Evolutionary conservation across 768 basidiomycete genomes (phyloP), one percentile per base, ranked within the genome.

Genomic region (Tylopilus vinaceipallidus): DNA sequence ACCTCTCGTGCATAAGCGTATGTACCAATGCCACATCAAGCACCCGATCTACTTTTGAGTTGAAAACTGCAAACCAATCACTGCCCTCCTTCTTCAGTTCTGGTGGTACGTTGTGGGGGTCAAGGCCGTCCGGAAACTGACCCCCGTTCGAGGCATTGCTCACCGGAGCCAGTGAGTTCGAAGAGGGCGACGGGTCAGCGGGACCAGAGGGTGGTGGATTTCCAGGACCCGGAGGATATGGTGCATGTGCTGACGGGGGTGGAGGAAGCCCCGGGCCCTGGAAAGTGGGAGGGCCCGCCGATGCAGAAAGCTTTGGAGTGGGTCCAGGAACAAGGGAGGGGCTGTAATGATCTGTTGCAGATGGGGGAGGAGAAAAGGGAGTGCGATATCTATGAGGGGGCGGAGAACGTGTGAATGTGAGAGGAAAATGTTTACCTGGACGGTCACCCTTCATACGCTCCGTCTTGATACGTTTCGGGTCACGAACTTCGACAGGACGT

Each of bases 1-100:
- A 92, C 91, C 88, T 92, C 68, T 93, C 91, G 62, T 95, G 93
- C 68, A 83, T 83, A n/a, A 95, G 73, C 4, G 88, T 91, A 68
- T 95, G 92, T 24, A 91, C 81, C 56, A 95, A 69, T 42, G 71
- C 73, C 13, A 95, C 88, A 62, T 95, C 91, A 45, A 95, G 73
- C 50, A 79, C 78, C 39, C 86, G 75, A 71, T 90, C 88, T 50
- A 83, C 81, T 62, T 85, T 84, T 35, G 86, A 83, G 63, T 89
- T 93, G 75, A 90, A 94, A 40, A 92, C 75, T 6, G 86, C 90
- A 62, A 91, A 88, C 93, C 93, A 95, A 62, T 95, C 92, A 39
- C 73, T 69, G 0, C 90, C 91, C 64, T 94, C 84, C 61, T 81
- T 84, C 51, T 71, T 62, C 44, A 62, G 36, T 52, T 69, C 66